Percentiles rank a stretch among this genome's conserved stretches.
These are phyloP conservation scores for Umbilicaria muhlenbergii DNA, from an alignment of 495 filamentous ascomycete genomes.

Conservation along the genomic window DNA sequence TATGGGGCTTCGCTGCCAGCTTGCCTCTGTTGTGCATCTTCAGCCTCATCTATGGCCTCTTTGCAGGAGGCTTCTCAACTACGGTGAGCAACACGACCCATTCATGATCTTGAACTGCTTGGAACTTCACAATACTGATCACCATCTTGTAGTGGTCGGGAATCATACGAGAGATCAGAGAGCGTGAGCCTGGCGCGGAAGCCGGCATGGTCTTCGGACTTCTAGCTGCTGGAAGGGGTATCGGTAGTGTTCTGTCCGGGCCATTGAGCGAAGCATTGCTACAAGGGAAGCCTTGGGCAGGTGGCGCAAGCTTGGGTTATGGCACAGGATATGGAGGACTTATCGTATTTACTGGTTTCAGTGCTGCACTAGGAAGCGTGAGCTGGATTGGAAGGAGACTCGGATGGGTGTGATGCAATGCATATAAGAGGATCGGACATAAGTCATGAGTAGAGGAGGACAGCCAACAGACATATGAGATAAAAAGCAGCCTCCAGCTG, in stretches of 20 bases:
- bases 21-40: slow-evolving; percentile 48
- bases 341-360: slow-evolving; percentile 32
- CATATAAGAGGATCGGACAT: no score
- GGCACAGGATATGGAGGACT: slow-evolving; percentile 25
- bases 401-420: slow-evolving; percentile 1
- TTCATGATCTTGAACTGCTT: no score
- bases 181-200: slow-evolving; percentile 29
- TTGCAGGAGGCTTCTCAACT: slow-evolving; percentile 42
- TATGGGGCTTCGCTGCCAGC: slow-evolving; percentile 47
- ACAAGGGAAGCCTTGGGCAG: slow-evolving; percentile 16
- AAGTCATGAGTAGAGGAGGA: no score
- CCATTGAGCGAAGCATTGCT: slow-evolving; percentile 43
- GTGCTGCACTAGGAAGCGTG: slow-evolving; percentile 5
- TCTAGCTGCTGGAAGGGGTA: slow-evolving; percentile 45
- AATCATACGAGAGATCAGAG: slow-evolving; percentile 38
- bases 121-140: no score
- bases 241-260: slow-evolving; percentile 48
- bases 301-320: slow-evolving; percentile 18
- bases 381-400: slow-evolving; percentile 9
- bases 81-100: neutral
- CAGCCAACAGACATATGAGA: no score
- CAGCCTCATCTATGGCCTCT: slow-evolving; percentile 51
- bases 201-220: slow-evolving; percentile 47
- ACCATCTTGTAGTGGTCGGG: slow-evolving; percentile 38
- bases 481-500: no score